Evolutionary conservation across 306 rosid species (phyloP), one percentile per base, ranked within the genome.

Genomic region (Myrica gale): DNA sequence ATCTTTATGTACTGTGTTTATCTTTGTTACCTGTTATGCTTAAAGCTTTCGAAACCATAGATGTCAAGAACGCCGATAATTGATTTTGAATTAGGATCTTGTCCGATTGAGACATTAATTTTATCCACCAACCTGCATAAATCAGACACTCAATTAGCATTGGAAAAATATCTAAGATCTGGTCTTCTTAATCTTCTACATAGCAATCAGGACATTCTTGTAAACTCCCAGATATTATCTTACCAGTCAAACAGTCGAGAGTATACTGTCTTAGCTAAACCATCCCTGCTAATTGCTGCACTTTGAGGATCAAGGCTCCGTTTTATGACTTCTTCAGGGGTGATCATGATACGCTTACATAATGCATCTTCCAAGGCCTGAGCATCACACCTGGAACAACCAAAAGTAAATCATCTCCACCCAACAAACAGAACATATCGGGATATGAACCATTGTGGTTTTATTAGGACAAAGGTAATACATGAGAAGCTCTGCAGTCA

Each of bases 11-110:
- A 32, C 47, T 75, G 23, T 74, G 71, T 56, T 57, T 68, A 80
- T 78, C 57, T 39, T 75, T 72, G 74, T 84, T 95, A 95, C 99
- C 99, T 95, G 88, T 95, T 95, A 73, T 88, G 77, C 84, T 92
- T 95, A 85, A 95, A 95, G 87, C 97, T 95, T 88, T 95, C 99
- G 63, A 95, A 95, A 80, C 99, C 99, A 78, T 95, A 95, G 82
- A 95, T 95, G 73, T 95, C 99, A 80, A 95, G 99, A 76, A 95
- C 99, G 73, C 99, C 99, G 62, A 95, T 95, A 84, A 95, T 84
- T 74, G 84, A 88, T 79, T 89, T 95, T 43, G 99, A 95, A 71
- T 51, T 82, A 70, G 93, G 78, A 80, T 95, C 99, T 83, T 95
- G 99, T 71, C 99, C 99, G 39, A 95, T 95, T 74, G 99, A 95